Evolutionary conservation across 2,329 filamentous ascomycete genomes (phyloP), one percentile per base, ranked within the genome.

Genomic region (Aureobasidium namibiae): DNA sequence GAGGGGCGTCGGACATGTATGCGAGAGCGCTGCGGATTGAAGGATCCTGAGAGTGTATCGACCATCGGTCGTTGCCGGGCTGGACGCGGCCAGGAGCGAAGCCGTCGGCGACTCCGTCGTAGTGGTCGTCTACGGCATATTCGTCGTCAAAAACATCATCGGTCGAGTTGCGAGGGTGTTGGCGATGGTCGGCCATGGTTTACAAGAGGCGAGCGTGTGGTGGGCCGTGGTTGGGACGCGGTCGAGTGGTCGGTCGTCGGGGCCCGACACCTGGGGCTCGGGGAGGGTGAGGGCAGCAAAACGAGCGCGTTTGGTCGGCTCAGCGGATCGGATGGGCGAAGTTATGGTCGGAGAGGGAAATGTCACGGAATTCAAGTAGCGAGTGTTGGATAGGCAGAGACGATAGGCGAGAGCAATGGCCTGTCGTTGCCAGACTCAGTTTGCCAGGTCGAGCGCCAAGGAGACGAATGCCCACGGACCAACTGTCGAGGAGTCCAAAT

Each of bases 71-170:
- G 56, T 61, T 61, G 58, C 60, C 63, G 59, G 63, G 61, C 53
- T 63, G 64, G 56, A 65, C 67, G 54, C 69, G 67, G 33, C 68
- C 67, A 38, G 76, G 75, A 49, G 75, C 69, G 66, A 77, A 78
- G 60, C 75, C 76, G 61, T 78, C 75, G 58, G 74, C 76, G 29
- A 77, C 74, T 61, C 73, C 74, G 61, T 78, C 74, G 23, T 60
- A 60, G 50, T 29, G 26, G 26, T 74, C 73, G 50, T 71, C 68
- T 56, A 76, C 66, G 62, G 76, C 77, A 64, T 72, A 74, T 62
- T 78, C 75, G 66, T 80, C 77, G 67, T 74, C 76, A 63, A 80
- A 79, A 59, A 79, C 72, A 67, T 80, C 72, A 56, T 33, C 42
- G 8, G 54, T 48, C 42, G 54, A 57, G 13, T 11, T 44, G 42